Evolutionary conservation across 805 yeast species (phyloP), one percentile per base, ranked within the genome.

Genomic region (Metschnikowia gelsemii): DNA sequence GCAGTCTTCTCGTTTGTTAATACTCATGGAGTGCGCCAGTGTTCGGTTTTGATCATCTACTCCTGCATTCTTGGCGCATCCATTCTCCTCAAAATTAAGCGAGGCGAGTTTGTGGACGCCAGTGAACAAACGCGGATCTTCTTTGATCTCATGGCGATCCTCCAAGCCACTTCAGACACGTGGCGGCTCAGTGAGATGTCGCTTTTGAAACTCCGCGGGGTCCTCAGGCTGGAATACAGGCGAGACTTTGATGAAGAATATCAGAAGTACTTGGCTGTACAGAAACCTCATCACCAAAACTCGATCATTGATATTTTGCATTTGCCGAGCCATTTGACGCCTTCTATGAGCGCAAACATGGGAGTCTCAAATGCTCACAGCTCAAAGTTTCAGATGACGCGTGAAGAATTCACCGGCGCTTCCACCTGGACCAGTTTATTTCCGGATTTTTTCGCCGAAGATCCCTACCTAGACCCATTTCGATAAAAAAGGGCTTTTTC

Each of bases 71-170:
- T 47, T 24, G 32, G 47, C 13, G 13, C 37, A 8, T 45, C 50
- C 12, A 35, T 47, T 9, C 31, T 47, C 9, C 16, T 42, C 32
- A 25, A 29, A 29, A 41, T 21, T 8, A 28, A 18, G 13, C 24
- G 21, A 6, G 38, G 35, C 8, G 22, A 35, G 13, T 42, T 32
- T 13, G 12, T 20, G 19, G 12, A 13, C 2, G 24, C 23, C 2
- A 13, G 28, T 7, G 31, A 27, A 5, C 31, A 27, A 25, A 8
- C 25, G n/a, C 32, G n/a, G 8, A 23, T 32, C n/a, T 42, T 45
- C 21, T 45, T 41, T 27, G 51, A 47, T 20, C 45, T 47, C 26
- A 47, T 47, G 51, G 21, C 45, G 12, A 43, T 47, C 16, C 36
- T 47, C 8, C 27, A 32, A 27, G 28, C 35, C 29, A 32, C 42